A percentile compares a stretch with the other conserved stretches of the same genome.
phyloP scores from a whole-genome alignment of 2,329 filamentous ascomycete species.

The Alternaria incomplexa region DNA sequence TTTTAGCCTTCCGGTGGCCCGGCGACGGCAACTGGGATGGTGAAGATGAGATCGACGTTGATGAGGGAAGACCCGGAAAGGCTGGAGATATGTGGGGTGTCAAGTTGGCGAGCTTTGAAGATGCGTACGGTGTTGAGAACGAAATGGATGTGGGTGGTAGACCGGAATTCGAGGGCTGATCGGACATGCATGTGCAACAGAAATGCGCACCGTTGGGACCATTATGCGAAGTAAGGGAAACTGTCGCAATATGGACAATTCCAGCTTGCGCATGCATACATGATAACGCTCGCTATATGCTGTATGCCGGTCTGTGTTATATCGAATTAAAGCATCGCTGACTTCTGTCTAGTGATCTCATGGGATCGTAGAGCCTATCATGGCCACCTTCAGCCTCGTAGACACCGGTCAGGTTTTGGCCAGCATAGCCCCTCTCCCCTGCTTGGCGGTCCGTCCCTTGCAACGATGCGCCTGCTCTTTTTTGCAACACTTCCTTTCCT shows the following conservation, averaged over 20 bases:
- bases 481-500: background rate
- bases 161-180: conserved; percentile 40
- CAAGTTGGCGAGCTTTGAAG: conserved; percentile 44
- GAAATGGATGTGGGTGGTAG: conserved; percentile 38
- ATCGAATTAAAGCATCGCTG: background rate
- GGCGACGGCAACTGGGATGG: conserved; percentile 34
- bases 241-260: background rate
- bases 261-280: background rate
- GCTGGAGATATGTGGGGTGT: conserved; percentile 42
- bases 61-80: conserved; percentile 6
- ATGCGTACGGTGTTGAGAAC: conserved; percentile 44
- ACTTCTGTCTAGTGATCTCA: background rate
- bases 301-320: background rate
- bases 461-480: background rate
- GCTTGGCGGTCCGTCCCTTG: no score
- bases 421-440: background rate
- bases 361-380: background rate
- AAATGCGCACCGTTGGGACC: background rate
- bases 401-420: no score
- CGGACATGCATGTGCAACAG: no score
- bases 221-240: background rate
- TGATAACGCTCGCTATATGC: background rate
- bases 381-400: background rate
- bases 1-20: conserved; percentile 47
- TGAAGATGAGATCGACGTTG: conserved; percentile 16